Conservation (phyloP, 1,284 basidiomycete species). For the Sphaerobolus stellatus region DNA sequence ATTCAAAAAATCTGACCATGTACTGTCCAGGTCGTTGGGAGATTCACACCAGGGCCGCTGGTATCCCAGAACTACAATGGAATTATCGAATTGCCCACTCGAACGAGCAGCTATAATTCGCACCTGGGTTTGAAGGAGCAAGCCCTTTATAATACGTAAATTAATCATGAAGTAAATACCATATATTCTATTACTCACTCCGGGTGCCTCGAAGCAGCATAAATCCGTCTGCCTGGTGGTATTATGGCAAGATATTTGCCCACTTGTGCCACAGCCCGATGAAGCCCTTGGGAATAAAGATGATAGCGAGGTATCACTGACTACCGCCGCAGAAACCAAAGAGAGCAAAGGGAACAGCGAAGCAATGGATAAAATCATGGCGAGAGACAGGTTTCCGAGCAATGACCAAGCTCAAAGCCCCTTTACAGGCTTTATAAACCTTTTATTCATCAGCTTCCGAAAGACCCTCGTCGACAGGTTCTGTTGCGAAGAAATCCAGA, state of each 20-base stretch:
- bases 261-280: conserved; percentile 43
- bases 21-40: conserved; percentile 66
- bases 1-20: conserved; percentile 46
- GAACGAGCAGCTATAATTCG: conserved; percentile 1
- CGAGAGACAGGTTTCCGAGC: no score
- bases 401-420: no score
- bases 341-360: no score
- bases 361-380: no score
- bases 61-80: conserved; percentile 32
- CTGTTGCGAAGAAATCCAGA: no score
- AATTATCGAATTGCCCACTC: conserved; percentile 1
- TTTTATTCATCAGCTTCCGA: no score
- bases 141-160: conserved; percentile 41
- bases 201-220: conserved; percentile 56
- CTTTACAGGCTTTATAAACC: no score
- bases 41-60: conserved; percentile 63
- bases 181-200: conserved; percentile 28
- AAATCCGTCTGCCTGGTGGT: conserved; percentile 38
- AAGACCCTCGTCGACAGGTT: no score
- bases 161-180: conserved; percentile 15
- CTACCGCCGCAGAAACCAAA: no score
- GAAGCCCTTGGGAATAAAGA: conserved; percentile 31
- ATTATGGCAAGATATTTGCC: conserved; percentile 48
- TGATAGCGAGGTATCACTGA: no score
- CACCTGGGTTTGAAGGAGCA: conserved; percentile 64